Evolutionary conservation across 169 alveolate genomes (phyloP).

Genomic region (Cryptosporidium sp.): DNA sequence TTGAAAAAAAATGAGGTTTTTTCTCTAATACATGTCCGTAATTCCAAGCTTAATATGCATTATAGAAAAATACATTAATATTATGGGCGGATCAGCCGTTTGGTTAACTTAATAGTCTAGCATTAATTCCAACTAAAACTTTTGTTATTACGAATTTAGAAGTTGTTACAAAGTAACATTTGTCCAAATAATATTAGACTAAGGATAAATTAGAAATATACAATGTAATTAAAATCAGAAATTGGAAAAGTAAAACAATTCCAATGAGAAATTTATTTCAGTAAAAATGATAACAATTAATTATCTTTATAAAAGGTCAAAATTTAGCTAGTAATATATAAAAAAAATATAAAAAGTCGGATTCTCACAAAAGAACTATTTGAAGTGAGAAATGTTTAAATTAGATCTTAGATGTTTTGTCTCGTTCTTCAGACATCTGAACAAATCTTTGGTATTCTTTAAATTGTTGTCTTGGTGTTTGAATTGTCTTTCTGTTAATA

Average conservation of each 20-base stretch:
- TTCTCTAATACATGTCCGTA: not conserved
- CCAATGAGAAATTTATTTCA: too few species aligned
- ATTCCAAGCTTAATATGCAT: not conserved
- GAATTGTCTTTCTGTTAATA: conserved; percentile 84
- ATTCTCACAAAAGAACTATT: not conserved
- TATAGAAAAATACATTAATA: not conserved
- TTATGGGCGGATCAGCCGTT: too few species aligned
- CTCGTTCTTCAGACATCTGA: conserved; percentile 6
- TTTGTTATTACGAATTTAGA: too few species aligned
- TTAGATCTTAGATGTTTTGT: conserved; percentile 1
- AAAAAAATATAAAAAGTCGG: not conserved
- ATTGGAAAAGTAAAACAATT: not conserved
- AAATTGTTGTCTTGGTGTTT: conserved; percentile 88
- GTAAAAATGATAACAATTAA: not conserved
- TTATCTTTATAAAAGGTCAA: too few species aligned
- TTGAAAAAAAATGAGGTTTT: conserved; percentile 23
- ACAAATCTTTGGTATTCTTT: conserved; percentile 80
- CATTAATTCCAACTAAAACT: not conserved
- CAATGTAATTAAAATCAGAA: too few species aligned
- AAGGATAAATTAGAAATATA: too few species aligned
- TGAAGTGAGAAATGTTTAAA: not conserved
- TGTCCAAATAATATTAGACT: too few species aligned
- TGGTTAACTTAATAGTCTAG: not conserved
- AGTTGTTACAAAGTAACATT: not conserved
- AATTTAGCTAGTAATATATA: too few species aligned